A percentile compares a stretch with the other conserved stretches of the same genome.
These are phyloP conservation scores for Arthroderma uncinatum DNA, from an alignment of 2,329 filamentous ascomycete species.

Conservation along the genomic window DNA sequence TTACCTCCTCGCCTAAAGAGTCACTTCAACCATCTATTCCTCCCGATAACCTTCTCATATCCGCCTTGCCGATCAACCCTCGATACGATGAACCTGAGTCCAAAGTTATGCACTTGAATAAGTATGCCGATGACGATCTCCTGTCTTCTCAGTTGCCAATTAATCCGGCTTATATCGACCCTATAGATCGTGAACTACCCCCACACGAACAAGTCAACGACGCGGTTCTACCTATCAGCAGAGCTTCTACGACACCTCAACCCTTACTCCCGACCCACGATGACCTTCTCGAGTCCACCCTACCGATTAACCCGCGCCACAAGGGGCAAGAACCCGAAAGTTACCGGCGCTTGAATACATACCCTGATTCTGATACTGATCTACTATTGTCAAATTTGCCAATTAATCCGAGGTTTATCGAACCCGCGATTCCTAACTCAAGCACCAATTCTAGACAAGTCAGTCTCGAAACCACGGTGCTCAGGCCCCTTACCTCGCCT, in stretches of 20 bases:
- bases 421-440: neutral
- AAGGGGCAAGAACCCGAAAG: neutral
- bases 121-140: conserved; percentile 1
- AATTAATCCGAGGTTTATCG: conserved; percentile 18
- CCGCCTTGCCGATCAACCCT: neutral
- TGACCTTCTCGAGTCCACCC: conserved; percentile 23
- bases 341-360: neutral
- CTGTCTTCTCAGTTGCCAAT: conserved; percentile 9
- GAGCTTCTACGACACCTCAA: neutral
- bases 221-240: neutral
- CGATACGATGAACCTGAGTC: neutral
- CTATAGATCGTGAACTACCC: neutral
- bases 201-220: neutral
- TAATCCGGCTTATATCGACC: conserved; percentile 2
- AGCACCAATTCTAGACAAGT: neutral
- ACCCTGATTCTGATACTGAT: conserved; percentile 10
- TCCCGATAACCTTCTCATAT: neutral
- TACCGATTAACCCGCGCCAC: conserved; percentile 25
- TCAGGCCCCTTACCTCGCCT: neutral
- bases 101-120: neutral
- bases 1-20: neutral
- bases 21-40: neutral
- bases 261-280: neutral
- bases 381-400: conserved; percentile 25
- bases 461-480: neutral